Evolutionary conservation across 1,284 basidiomycete species (phyloP).

Genomic region (Cryptococcus sp.): DNA sequence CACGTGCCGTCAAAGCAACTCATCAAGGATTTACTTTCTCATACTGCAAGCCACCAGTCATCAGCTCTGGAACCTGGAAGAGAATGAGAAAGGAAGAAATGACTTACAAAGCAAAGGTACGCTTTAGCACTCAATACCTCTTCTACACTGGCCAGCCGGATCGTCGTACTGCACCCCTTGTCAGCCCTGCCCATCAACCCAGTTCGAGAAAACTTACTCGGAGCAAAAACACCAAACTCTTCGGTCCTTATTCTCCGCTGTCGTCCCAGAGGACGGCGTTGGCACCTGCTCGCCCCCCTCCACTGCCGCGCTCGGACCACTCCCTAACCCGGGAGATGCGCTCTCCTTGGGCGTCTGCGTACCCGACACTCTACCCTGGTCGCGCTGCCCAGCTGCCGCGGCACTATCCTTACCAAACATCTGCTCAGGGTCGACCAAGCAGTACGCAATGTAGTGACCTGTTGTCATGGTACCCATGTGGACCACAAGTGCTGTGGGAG

Average conservation of each 20-base stretch:
- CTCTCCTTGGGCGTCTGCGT: slow-evolving; percentile 4
- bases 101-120: slow-evolving; percentile 61
- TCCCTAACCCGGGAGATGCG: neutral
- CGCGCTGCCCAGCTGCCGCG: neutral
- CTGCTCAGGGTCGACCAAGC: slow-evolving; percentile 42
- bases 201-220: slow-evolving; percentile 50
- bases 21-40: neutral
- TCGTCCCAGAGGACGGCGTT: neutral
- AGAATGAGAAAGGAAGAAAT: neutral
- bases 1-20: too few species aligned
- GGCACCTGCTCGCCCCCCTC: slow-evolving; percentile 5
- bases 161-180: slow-evolving; percentile 55
- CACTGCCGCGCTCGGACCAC: neutral
- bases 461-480: slow-evolving; percentile 84
- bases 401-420: slow-evolving; percentile 21
- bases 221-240: slow-evolving; percentile 85
- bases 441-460: slow-evolving; percentile 78
- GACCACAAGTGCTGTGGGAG: slow-evolving; percentile 67
- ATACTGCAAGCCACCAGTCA: neutral
- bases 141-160: slow-evolving; percentile 72
- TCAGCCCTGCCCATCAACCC: neutral
- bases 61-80: neutral
- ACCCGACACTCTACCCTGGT: neutral
- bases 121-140: slow-evolving; percentile 87
- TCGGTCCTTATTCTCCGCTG: slow-evolving; percentile 32